These are phyloP conservation scores for Vanilla planifolia DNA, from an alignment of 106 monocot genomes.

Conservation along the genomic window DNA sequence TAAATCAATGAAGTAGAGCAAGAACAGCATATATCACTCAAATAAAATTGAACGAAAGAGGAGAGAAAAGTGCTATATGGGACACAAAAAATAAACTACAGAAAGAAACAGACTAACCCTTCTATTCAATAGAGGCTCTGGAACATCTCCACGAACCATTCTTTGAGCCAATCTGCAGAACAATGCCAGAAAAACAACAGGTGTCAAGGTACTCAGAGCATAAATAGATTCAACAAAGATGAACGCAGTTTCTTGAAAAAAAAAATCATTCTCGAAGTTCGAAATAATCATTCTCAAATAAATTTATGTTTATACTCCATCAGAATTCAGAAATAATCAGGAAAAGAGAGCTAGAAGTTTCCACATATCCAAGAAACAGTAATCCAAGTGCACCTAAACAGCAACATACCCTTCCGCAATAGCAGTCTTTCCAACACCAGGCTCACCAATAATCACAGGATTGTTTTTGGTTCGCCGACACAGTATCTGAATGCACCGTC, in stretches of 20 bases:
- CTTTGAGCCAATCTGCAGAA: conserved; percentile 23
- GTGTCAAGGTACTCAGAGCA: not conserved
- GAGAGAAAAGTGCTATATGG: too few relatives aligned
- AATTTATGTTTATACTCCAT: too few relatives aligned
- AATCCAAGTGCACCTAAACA: not conserved
- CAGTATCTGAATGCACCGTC: conserved; percentile 87
- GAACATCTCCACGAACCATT: conserved; percentile 25
- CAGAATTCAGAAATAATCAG: too few relatives aligned
- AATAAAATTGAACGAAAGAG: not conserved
- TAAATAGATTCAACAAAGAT: too few relatives aligned
- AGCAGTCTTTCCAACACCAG: conserved; percentile 94
- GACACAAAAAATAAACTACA: too few relatives aligned
- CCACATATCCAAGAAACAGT: not conserved
- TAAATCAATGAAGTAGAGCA: not conserved
- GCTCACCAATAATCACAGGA: conserved; percentile 92
- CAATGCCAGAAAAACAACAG: not conserved
- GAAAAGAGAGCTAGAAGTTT: too few relatives aligned
- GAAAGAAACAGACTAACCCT: conserved; percentile 8
- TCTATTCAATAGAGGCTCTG: conserved; percentile 25
- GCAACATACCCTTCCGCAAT: conserved; percentile 80
- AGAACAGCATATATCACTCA: not conserved
- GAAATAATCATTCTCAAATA: too few relatives aligned
- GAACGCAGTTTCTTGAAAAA: too few relatives aligned
- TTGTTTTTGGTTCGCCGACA: conserved; percentile 86
- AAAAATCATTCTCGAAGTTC: too few relatives aligned